phyloP scores from a whole-genome alignment of 306 rosid genomes.

The Arachis hypogaea region DNA sequence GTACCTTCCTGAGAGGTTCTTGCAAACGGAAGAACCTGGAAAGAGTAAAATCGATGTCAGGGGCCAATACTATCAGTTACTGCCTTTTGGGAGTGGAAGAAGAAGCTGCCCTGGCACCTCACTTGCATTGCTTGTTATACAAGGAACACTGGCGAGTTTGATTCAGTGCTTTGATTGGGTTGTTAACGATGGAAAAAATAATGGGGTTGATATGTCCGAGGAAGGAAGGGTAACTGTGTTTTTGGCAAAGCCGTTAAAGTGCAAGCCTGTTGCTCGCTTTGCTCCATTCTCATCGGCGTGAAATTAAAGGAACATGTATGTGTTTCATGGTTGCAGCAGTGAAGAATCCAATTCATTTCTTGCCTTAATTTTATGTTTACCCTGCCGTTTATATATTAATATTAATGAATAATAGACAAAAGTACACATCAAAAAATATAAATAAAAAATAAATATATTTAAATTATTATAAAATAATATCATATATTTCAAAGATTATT shows the following conservation, averaged over 20 bases:
- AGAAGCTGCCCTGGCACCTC: slow-evolving; percentile 59
- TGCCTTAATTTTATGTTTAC: too few relatives aligned
- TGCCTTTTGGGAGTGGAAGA: slow-evolving; percentile 62
- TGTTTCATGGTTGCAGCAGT: neutral
- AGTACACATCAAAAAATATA: too few relatives aligned
- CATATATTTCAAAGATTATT: too few relatives aligned
- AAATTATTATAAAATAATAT: too few relatives aligned
- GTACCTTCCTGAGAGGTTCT: slow-evolving; percentile 55
- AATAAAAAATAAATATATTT: too few relatives aligned
- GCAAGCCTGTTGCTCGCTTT: slow-evolving; percentile 42
- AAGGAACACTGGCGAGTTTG: slow-evolving; percentile 46
- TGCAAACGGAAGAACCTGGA: slow-evolving; percentile 15
- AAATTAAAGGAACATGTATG: neutral
- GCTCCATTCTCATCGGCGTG: slow-evolving; percentile 34
- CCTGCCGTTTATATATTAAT: too few relatives aligned
- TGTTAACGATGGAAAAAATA: slow-evolving; percentile 29
- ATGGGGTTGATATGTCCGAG: slow-evolving; percentile 34
- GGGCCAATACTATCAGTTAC: slow-evolving; percentile 49
- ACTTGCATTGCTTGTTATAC: slow-evolving; percentile 50
- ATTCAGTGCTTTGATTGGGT: slow-evolving; percentile 58
- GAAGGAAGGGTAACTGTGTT: slow-evolving; percentile 39
- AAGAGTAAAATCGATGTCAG: slow-evolving; percentile 46
- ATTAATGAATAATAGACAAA: too few relatives aligned
- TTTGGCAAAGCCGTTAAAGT: slow-evolving; percentile 41
- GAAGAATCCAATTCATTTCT: slow-evolving; percentile 11